These are phyloP conservation scores for Salmacisia buchloeana DNA, from an alignment of 1,284 basidiomycete genomes.

Conservation along the genomic window DNA sequence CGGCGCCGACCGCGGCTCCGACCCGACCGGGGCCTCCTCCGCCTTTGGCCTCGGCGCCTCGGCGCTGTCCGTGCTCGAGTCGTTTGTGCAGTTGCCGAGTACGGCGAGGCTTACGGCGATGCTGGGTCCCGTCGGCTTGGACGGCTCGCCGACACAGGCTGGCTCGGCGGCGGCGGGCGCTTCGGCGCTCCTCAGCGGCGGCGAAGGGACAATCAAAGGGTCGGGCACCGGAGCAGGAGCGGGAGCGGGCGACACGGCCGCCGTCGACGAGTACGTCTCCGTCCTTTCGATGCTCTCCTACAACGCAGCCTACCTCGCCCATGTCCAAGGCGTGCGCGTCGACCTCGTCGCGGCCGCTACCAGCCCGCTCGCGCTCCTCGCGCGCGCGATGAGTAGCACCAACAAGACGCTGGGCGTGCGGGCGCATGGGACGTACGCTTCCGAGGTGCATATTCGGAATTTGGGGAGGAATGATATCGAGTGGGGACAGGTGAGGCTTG, in stretches of 20 bases:
- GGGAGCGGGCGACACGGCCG: conserved; percentile 22
- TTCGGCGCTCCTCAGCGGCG: too few relatives aligned
- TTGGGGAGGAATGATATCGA: background rate
- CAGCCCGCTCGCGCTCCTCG: conserved; percentile 27
- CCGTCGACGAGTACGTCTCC: conserved; percentile 24
- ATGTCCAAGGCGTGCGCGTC: conserved; percentile 27
- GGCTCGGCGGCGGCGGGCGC: background rate
- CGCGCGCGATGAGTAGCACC: conserved; percentile 12
- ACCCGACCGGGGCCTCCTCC: conserved; percentile 11
- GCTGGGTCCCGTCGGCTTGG: background rate
- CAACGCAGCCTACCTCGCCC: conserved; percentile 31
- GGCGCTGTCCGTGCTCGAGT: conserved; percentile 30
- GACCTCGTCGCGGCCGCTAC: conserved; percentile 35
- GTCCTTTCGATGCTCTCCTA: conserved; percentile 37
- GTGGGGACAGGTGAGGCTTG: background rate
- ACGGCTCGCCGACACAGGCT: background rate
- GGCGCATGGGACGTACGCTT: conserved; percentile 21
- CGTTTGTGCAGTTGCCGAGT: conserved; percentile 15
- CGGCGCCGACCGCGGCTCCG: background rate
- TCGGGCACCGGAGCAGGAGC: too few relatives aligned
- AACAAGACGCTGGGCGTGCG: conserved; percentile 20
- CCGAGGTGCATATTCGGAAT: conserved; percentile 4
- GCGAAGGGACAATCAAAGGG: too few relatives aligned
- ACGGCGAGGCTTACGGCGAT: background rate
- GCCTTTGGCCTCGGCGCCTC: conserved; percentile 31